Percentiles rank a stretch among this genome's conserved stretches.
These are phyloP conservation scores for Aspergillus avenaceus DNA, from an alignment of 495 filamentous ascomycete species.

Conservation along the genomic window DNA sequence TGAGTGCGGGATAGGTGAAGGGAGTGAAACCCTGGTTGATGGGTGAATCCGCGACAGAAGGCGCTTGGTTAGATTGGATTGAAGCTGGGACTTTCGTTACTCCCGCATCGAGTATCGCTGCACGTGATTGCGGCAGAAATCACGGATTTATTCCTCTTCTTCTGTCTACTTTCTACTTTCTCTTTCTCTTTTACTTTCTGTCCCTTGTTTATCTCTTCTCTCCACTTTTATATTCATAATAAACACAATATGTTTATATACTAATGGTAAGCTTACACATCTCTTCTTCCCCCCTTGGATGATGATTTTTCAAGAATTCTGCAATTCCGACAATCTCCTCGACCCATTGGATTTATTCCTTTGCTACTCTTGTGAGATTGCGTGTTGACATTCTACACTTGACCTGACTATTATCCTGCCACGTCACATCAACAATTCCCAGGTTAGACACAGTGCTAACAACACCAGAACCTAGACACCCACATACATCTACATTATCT, in stretches of 20 bases:
- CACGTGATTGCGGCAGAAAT: conserved; percentile 24
- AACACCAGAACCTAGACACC: conserved; percentile 8
- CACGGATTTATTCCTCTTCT: not conserved
- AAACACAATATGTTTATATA: not conserved
- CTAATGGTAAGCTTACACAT: not conserved
- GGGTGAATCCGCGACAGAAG: too few relatives aligned
- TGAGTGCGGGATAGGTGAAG: too few relatives aligned
- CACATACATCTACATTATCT: not conserved
- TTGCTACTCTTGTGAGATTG: conserved; percentile 37
- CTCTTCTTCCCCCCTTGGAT: conserved; percentile 13
- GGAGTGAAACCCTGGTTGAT: too few relatives aligned
- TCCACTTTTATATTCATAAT: too few relatives aligned
- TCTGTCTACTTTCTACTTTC: conserved; percentile 4
- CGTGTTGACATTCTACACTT: conserved; percentile 55
- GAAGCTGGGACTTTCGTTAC: not conserved
- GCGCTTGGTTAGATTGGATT: too few relatives aligned
- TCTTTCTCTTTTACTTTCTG: not conserved
- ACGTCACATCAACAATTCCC: not conserved
- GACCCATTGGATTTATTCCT: too few relatives aligned
- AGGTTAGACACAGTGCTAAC: conserved; percentile 9
- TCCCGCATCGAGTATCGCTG: conserved; percentile 15
- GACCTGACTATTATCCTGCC: conserved; percentile 37
- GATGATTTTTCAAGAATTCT: conserved; percentile 53
- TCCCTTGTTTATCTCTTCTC: not conserved
- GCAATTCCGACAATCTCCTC: conserved; percentile 53